Conservation (phyloP, 2,329 filamentous ascomycete species). For the Aspergillus vadensis region DNA sequence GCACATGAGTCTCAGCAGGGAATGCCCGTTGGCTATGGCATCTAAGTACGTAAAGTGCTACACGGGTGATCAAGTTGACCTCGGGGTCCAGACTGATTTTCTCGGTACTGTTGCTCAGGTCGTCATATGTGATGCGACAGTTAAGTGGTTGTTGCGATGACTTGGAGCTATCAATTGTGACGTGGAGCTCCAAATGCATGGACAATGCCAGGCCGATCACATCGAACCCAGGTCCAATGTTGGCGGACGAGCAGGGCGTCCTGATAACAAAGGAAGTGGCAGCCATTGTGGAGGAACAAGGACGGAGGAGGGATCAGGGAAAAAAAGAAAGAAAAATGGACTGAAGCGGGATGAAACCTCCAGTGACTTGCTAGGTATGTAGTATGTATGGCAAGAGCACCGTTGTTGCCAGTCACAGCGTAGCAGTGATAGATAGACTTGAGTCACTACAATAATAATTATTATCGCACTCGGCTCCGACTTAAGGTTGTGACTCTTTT, state of each 20-base stretch:
- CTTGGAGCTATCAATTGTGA: slow-evolving; percentile 68
- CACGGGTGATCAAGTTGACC: slow-evolving; percentile 88
- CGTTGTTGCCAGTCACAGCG: background rate
- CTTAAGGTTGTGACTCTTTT: slow-evolving; percentile 1
- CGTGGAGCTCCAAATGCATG: slow-evolving; percentile 85
- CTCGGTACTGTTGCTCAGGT: slow-evolving; percentile 68
- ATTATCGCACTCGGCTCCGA: background rate
- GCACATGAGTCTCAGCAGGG: slow-evolving; percentile 82
- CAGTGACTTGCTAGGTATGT: background rate
- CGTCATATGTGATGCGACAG: slow-evolving; percentile 89
- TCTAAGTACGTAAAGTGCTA: slow-evolving; percentile 89
- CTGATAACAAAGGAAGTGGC: slow-evolving; percentile 65
- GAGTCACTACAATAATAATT: background rate
- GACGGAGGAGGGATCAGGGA: background rate
- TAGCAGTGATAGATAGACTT: background rate
- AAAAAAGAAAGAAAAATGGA: background rate
- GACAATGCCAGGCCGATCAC: slow-evolving; percentile 92
- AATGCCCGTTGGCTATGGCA: slow-evolving; percentile 87
- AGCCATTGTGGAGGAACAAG: slow-evolving; percentile 18
- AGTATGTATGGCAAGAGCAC: background rate
- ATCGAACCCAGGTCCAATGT: slow-evolving; percentile 97
- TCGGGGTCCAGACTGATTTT: slow-evolving; percentile 83
- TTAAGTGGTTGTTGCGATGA: slow-evolving; percentile 49
- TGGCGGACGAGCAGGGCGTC: slow-evolving; percentile 92
- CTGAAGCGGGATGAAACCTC: background rate